Percentiles rank a stretch among this genome's conserved stretches.
phyloP scores from a whole-genome alignment of 2,329 filamentous ascomycete species.

The Fusarium illudens region DNA sequence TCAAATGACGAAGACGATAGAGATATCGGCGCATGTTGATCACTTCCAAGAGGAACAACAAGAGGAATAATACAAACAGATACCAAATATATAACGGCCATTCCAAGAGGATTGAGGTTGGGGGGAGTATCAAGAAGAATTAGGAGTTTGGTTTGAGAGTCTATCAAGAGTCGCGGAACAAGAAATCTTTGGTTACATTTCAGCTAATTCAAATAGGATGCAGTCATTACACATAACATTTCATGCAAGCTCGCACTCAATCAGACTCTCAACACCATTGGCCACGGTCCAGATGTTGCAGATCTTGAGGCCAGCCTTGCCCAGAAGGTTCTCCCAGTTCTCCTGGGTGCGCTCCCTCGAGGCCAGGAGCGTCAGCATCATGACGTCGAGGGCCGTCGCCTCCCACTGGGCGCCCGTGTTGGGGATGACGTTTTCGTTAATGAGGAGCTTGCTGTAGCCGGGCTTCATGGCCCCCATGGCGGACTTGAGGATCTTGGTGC shows the following conservation, averaged over 20 bases:
- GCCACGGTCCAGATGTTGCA: constrained; percentile 45
- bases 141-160: background rate
- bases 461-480: constrained; percentile 48
- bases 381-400: constrained; percentile 49
- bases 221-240: background rate
- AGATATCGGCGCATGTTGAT: background rate
- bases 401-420: constrained; percentile 47
- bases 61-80: background rate
- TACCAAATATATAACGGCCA: background rate
- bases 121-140: background rate
- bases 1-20: background rate
- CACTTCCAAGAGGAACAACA: background rate
- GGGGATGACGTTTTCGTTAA: constrained; percentile 51
- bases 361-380: constrained; percentile 46
- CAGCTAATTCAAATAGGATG: background rate
- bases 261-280: constrained; percentile 49
- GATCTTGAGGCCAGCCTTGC: constrained; percentile 47
- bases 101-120: background rate
- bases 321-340: constrained; percentile 48
- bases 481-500: constrained; percentile 43
- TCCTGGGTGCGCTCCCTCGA: constrained; percentile 48
- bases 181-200: background rate
- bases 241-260: constrained; percentile 47
- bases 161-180: background rate
- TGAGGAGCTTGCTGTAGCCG: constrained; percentile 50